Conservation (phyloP, 78 protist species). For the Tieghemostelium lacteum region DNA sequence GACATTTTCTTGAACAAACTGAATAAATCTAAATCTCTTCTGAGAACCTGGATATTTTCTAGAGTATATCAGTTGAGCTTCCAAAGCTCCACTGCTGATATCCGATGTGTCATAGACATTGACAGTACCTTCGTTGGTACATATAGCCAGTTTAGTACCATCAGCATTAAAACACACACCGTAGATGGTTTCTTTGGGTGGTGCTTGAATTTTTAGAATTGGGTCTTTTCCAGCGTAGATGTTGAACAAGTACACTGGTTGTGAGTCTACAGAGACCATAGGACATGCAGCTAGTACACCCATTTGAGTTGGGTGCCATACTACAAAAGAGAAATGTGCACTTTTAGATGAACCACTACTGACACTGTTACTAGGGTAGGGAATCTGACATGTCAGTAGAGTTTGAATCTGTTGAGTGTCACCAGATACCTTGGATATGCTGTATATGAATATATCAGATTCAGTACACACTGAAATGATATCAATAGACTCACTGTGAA, state of each 20-base stretch:
- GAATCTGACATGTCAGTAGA: constrained; percentile 1
- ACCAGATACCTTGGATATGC: neutral
- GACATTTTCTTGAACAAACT: no score
- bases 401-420: neutral
- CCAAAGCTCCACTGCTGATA: neutral
- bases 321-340: neutral
- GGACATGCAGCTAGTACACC: neutral
- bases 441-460: constrained; percentile 19
- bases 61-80: neutral
- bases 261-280: neutral
- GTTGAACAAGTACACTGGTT: constrained; percentile 3
- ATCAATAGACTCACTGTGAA: constrained; percentile 38
- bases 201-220: neutral
- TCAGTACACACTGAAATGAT: constrained; percentile 3
- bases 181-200: neutral
- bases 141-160: neutral
- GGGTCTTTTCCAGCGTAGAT: constrained; percentile 5
- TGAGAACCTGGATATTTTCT: neutral
- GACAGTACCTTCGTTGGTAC: neutral
- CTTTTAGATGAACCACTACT: no score
- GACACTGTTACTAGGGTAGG: neutral
- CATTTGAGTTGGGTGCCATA: constrained; percentile 34
- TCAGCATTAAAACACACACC: neutral
- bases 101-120: neutral
- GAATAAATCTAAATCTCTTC: no score